Percentiles rank a stretch among this genome's conserved stretches.
phyloP scores from a whole-genome alignment of 2,329 filamentous ascomycete genomes.

The Onygenales sp. region DNA sequence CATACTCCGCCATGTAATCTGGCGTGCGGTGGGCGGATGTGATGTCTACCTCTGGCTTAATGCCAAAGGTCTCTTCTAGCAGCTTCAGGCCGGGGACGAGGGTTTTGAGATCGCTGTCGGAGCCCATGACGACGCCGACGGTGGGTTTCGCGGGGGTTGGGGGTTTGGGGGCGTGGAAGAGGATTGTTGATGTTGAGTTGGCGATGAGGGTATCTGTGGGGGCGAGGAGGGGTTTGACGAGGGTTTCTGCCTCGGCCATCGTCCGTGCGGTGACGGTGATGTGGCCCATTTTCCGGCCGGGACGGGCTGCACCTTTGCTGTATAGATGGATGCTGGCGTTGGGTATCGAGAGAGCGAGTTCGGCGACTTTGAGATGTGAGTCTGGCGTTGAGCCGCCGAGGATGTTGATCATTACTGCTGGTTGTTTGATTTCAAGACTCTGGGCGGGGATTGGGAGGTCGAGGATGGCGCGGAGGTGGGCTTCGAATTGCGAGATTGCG shows the following conservation, averaged over 20 bases:
- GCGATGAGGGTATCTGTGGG: constrained; percentile 70
- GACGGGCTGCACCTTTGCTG: constrained; percentile 74
- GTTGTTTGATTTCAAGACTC: constrained; percentile 36
- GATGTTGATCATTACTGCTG: constrained; percentile 47
- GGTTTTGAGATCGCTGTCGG: constrained; percentile 37
- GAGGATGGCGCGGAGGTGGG: constrained; percentile 77
- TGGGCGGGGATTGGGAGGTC: constrained; percentile 52
- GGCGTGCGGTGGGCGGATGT: constrained; percentile 58
- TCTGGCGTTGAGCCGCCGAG: constrained; percentile 49
- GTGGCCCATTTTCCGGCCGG: constrained; percentile 90
- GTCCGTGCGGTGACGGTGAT: constrained; percentile 68
- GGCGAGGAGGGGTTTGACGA: constrained; percentile 60
- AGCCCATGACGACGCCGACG: constrained; percentile 41
- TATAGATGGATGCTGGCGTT: constrained; percentile 72
- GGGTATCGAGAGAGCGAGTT: constrained; percentile 47
- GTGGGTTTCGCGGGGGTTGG: constrained; percentile 18
- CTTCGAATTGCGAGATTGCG: constrained; percentile 81
- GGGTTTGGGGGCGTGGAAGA: constrained; percentile 17
- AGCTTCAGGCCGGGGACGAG: constrained; percentile 36
- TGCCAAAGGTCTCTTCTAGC: constrained; percentile 32
- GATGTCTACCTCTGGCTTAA: constrained; percentile 37
- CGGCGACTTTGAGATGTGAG: constrained; percentile 51
- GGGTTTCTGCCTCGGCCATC: constrained; percentile 57
- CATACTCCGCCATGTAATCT: constrained; percentile 58
- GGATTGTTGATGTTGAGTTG: constrained; percentile 38